Percentiles rank a stretch among this genome's conserved stretches.
These are phyloP conservation scores for Ramalina intermedia DNA, from an alignment of 495 filamentous ascomycete genomes.

Conservation along the genomic window DNA sequence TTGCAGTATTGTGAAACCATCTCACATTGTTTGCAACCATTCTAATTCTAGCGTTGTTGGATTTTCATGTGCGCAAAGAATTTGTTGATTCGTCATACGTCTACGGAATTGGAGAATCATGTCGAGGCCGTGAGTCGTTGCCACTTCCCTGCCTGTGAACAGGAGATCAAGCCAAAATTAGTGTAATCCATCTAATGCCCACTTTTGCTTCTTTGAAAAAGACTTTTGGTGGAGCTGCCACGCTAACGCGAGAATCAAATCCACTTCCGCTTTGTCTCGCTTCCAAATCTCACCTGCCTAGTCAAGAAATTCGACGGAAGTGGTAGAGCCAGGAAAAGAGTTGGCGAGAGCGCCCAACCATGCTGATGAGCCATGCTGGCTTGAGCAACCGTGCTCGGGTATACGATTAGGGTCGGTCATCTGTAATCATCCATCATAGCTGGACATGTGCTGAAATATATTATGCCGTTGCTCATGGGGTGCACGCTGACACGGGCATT, in stretches of 20 bases:
- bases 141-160: too few relatives aligned
- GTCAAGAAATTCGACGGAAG: neutral
- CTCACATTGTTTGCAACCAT: too few relatives aligned
- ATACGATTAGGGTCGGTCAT: neutral
- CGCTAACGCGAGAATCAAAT: slow-evolving; percentile 7
- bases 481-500: neutral
- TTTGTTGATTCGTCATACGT: too few relatives aligned
- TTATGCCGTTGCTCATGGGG: neutral
- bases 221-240: slow-evolving; percentile 3
- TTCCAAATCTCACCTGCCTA: neutral
- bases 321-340: slow-evolving; percentile 1
- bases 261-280: neutral
- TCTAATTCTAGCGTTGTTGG: too few relatives aligned
- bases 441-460: neutral
- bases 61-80: too few relatives aligned
- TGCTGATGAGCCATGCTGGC: neutral
- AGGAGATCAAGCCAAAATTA: too few relatives aligned
- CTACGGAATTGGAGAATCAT: too few relatives aligned
- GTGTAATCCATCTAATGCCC: too few relatives aligned
- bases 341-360: neutral
- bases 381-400: neutral
- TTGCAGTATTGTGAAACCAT: too few relatives aligned
- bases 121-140: too few relatives aligned
- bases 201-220: neutral
- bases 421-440: neutral